Conservation (phyloP, 768 basidiomycete genomes). For the Rhizopogon roseolus region DNA sequence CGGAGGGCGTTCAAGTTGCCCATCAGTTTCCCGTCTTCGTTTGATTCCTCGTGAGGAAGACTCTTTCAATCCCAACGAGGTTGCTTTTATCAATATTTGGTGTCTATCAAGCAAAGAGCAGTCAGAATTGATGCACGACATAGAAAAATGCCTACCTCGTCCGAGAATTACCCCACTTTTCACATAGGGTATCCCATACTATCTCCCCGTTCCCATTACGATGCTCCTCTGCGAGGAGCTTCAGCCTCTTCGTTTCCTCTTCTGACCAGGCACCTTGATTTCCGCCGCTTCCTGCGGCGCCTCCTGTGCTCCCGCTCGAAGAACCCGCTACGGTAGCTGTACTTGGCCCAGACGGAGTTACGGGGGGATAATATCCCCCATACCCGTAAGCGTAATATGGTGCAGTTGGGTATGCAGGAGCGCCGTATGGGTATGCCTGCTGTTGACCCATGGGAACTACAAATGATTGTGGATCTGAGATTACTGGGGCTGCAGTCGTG, state of each 20-base stretch:
- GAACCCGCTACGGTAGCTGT: constrained; percentile 18
- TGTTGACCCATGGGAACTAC: constrained; percentile 63
- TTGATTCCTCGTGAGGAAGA: constrained; percentile 63
- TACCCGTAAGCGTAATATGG: constrained; percentile 59
- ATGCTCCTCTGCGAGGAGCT: constrained; percentile 65
- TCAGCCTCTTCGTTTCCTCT: constrained; percentile 68
- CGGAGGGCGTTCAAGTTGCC: constrained; percentile 23
- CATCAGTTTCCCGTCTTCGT: constrained; percentile 46
- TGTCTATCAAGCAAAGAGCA: constrained; percentile 41
- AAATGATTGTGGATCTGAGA: constrained; percentile 70
- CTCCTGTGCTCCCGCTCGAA: constrained; percentile 14
- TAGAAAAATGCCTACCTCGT: constrained; percentile 48
- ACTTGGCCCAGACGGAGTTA: constrained; percentile 20
- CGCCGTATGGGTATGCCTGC: constrained; percentile 34
- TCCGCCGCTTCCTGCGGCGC: constrained; percentile 28
- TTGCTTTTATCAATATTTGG: constrained; percentile 81
- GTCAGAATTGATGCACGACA: not conserved
- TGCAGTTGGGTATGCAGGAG: constrained; percentile 50
- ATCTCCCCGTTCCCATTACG: constrained; percentile 43
- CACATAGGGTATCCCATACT: constrained; percentile 77
- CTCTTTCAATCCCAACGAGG: constrained; percentile 71
- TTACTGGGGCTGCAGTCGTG: constrained; percentile 39
- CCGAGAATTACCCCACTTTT: constrained; percentile 68
- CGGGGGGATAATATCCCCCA: constrained; percentile 26
- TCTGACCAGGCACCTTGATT: constrained; percentile 77